Base-by-base conservation (phyloP, 2,329 filamentous ascomycete genomes). In the Pezicula carpinea region DNA sequence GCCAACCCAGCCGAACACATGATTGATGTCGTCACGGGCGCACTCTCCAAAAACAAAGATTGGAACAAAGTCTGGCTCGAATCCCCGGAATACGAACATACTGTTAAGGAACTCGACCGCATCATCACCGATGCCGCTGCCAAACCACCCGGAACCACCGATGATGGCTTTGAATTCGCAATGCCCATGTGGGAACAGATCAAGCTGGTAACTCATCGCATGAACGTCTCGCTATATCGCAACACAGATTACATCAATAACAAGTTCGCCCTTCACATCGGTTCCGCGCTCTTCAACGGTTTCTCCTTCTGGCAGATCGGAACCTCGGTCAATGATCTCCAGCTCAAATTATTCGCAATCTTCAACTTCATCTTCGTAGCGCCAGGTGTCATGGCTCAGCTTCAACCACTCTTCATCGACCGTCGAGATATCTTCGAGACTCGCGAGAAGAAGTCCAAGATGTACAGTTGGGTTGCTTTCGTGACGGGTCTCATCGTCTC, bases 21-120 rank as follows among this genome's bases (percentile, higher is more conserved):
- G 47, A 66, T 73, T 7, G 69, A 73, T 31, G 67, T 69, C 2
- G 65, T 71, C 13, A 47, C 76, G 69, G 44, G 77, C 68, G 17
- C 73, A 67, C 35, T 76, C 35, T 71, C 72, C 3, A 76, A 77
- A 1, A 77, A 77, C 0, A 61, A 65, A 31, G 77, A 89, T 61
- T 91, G 87, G 87, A 70, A 74, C 32, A 71, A 85, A 35, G 76
- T 85, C 54, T 88, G 84, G 84, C 69, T 71, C 39, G 73, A 75
- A 32, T 86, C 82, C 0, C 65, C 76, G 2, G 73, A 85, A 53
- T 75, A 78, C 51, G 64, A 68, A 4, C 61, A 69, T 2, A 65
- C 83, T 15, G 60, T 80, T 2, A 63, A 73, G 14, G 80, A 85
- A 57, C 82, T 88, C 33, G 73, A 80, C 19, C 67, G 67, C 6